Evolutionary conservation across 352 stramenopile species (phyloP).

Genomic region (Phytophthora fragariae): DNA sequence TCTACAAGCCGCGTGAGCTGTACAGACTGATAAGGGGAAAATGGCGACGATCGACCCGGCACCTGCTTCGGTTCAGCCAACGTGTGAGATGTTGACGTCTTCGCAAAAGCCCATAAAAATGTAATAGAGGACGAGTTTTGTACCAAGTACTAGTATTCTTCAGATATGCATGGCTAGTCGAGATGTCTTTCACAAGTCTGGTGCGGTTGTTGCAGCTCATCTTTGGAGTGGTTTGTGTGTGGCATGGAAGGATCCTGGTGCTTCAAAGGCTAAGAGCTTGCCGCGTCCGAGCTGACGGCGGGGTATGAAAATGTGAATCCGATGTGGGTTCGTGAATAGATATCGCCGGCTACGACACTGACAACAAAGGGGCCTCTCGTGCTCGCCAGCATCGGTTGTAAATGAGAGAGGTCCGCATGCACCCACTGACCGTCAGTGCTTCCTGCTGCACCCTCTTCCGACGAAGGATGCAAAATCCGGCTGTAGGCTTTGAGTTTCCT

Average conservation of each 20-base stretch:
- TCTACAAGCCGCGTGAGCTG: not conserved
- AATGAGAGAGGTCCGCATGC: constrained; percentile 6
- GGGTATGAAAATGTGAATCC: constrained; percentile 1
- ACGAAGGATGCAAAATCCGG: constrained; percentile 5
- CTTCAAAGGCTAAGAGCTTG: no score
- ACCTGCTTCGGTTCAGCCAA: constrained; percentile 10
- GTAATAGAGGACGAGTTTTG: constrained; percentile 25
- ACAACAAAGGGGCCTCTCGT: constrained; percentile 11
- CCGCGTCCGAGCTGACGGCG: no score
- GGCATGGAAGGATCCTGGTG: no score
- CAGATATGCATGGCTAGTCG: not conserved
- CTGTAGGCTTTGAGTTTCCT: not conserved
- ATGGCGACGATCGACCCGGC: constrained; percentile 12
- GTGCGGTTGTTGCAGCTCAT: no score
- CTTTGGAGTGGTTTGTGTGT: no score
- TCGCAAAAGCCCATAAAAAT: constrained; percentile 37
- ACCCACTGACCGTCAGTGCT: not conserved
- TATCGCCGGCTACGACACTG: constrained; percentile 17
- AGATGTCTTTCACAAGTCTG: not conserved
- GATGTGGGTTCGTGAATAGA: constrained; percentile 21
- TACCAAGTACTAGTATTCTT: not conserved
- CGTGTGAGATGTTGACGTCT: constrained; percentile 22
- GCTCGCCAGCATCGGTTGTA: not conserved
- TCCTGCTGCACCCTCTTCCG: constrained; percentile 12
- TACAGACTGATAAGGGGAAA: not conserved